Base-by-base conservation (phyloP, 257 asterid genomes). In the Coffea eugenioides region DNA sequence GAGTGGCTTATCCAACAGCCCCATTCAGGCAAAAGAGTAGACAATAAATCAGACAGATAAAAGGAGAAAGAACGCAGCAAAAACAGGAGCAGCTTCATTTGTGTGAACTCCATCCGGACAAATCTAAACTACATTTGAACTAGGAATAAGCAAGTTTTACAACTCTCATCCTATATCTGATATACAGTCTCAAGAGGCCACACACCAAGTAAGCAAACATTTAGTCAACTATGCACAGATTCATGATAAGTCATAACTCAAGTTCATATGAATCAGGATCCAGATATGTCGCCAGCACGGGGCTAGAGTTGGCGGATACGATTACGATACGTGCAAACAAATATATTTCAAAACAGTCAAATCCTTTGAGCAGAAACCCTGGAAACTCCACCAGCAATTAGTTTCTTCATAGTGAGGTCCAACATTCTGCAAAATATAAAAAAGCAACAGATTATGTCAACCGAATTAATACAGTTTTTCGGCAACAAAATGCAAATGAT, bases 351-450 rank as follows among this genome's bases (percentile, higher is more conserved):
- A 12, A 39, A 72, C 78, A 56, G 56, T 20, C 65, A 41, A 75
- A 74, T 46, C 8, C 48, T 56, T 6, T 14, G 48, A n/a, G 41
- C 25, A 54, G 1, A 72, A 69, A 3, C 13, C 69, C 21, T 34
- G 8, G 5, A 41, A 34, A 2, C 41, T 43, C 16, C 8, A 9
- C 1, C 69, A 23, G 56, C 56, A 34, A 65, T 34, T 74, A 74
- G 3, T 41, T 74, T 74, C 69, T 39, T 39, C 69, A 4, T 31
- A 14, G 41, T 16, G 56, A 21, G 39, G 56, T 41, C 46, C 39
- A 75, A 59, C 15, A 75, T 39, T 75, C 79, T 75, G 79, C 43
- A 9, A 75, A 74, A 59, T 41, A 6, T 8, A 31, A 59, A n/a
- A 41, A 41, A 1, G 56, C 16, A 23, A 5, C 5, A 75, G 52